These are phyloP conservation scores for Yamadazyma philogaea DNA, from an alignment of 805 yeast species.

Conservation along the genomic window DNA sequence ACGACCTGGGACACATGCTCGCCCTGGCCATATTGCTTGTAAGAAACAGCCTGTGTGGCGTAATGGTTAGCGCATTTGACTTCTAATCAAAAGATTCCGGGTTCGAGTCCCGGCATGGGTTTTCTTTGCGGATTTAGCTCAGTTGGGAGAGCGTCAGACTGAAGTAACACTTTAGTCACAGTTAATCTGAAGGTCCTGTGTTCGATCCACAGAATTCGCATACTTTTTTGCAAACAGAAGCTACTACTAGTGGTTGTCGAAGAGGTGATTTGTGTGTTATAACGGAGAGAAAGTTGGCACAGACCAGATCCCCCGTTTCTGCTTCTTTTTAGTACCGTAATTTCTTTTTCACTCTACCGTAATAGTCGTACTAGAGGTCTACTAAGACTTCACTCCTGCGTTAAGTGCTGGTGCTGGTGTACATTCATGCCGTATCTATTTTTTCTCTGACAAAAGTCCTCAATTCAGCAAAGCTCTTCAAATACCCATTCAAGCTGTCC, in stretches of 20 bases:
- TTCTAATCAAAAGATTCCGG: constrained; percentile 62
- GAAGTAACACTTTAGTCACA: constrained; percentile 31
- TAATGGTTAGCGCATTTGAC: constrained; percentile 65
- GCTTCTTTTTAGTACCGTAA: too few species aligned
- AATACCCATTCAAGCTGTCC: constrained; percentile 29
- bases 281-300: too few species aligned
- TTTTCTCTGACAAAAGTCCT: constrained; percentile 20
- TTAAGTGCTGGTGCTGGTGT: too few species aligned
- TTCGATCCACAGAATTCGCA: constrained; percentile 81
- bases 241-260: too few species aligned
- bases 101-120: constrained; percentile 55
- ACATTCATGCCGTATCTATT: neutral
- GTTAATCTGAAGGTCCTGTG: constrained; percentile 80
- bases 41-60: constrained; percentile 51
- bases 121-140: constrained; percentile 32
- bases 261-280: too few species aligned
- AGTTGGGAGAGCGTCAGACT: constrained; percentile 40
- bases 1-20: too few species aligned
- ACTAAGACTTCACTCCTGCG: too few species aligned
- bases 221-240: constrained; percentile 24
- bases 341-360: too few species aligned
- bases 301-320: too few species aligned
- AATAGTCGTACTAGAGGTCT: too few species aligned
- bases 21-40: too few species aligned
- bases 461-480: constrained; percentile 30